Base-by-base conservation (phyloP, 1,139 yeast genomes). In the Yamadazyma siamensis region DNA sequence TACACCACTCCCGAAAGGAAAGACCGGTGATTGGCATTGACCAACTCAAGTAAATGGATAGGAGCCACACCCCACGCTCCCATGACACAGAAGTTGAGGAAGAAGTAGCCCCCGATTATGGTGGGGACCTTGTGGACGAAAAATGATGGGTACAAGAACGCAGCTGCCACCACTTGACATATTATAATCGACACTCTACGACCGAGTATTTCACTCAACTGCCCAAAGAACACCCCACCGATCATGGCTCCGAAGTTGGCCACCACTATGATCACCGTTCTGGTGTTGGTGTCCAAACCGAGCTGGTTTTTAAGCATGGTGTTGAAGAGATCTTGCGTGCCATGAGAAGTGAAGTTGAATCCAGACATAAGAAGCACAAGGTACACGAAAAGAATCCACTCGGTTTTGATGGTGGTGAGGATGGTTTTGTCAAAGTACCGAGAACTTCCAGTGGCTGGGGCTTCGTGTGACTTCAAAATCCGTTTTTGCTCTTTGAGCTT, bases 241-340 rank as follows among this genome's bases (percentile, higher is more conserved):
- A 51, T 38, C 35, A 72, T 61, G 11, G 74, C 80, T 24, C 79
- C 80, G 21, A 73, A 32, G 39, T 73, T 73, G 25, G 64, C 61
- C 10, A 73, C 68, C 10, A 61, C 61, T 49, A 65, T 61, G 27
- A 71, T 69, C 12, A 70, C 64, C 0, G 78, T 72, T 32, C 58
- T 53, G 10, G 54, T 49, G 41, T 73, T 53, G 3, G 57, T 42
- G 12, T 54, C 47, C 17, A 59, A 52, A 10, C 46, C 49, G 29
- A 61, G 50, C 47, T 73, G 78, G 10, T 52, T 60, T 10, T 57
- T 53, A 15, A 73, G 55, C 50, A 71, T 50, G 0, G 77, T 70
- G 21, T 76, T 75, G 49, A 65, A 71, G 35, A 73, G 54, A 50
- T 74, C 80, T 47, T 72, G 79, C 7, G 77, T 65, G 1, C 77